phyloP scores from a whole-genome alignment of 2,329 filamentous ascomycete genomes.

The Uncinocarpus reesii region DNA sequence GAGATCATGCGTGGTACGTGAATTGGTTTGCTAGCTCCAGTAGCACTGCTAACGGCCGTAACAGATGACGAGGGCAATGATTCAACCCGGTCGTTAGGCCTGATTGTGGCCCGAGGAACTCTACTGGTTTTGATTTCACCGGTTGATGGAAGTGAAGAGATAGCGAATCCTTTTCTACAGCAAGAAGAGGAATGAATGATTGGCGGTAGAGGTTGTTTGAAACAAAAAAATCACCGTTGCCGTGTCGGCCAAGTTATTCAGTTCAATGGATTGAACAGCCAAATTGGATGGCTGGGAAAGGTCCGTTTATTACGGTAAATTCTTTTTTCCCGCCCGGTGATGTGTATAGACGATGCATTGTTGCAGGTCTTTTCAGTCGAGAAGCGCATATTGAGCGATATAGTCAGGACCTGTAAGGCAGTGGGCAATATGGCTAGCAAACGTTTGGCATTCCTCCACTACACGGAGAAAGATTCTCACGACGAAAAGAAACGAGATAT shows the following conservation, averaged over 20 bases:
- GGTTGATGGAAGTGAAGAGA: slow-evolving; percentile 88
- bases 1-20: slow-evolving; percentile 72
- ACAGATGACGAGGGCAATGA: slow-evolving; percentile 89
- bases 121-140: slow-evolving; percentile 87
- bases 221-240: too few species aligned
- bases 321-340: background rate
- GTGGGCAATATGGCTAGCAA: too few species aligned
- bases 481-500: too few species aligned
- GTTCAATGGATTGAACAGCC: slow-evolving; percentile 1
- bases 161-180: slow-evolving; percentile 82
- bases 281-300: background rate
- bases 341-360: background rate
- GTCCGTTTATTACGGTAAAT: too few species aligned
- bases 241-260: too few species aligned
- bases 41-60: slow-evolving; percentile 14
- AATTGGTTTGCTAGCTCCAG: background rate
- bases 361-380: background rate
- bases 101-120: slow-evolving; percentile 85
- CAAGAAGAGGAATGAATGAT: slow-evolving; percentile 45
- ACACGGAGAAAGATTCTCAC: too few species aligned
- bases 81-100: slow-evolving; percentile 65
- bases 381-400: background rate
- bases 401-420: too few species aligned
- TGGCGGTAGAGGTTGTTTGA: too few species aligned
- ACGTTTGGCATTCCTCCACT: too few species aligned